Percentiles rank a stretch among this genome's conserved stretches.
phyloP scores from a whole-genome alignment of 768 basidiomycete species.

The Coprinellus aureogranulatus region DNA sequence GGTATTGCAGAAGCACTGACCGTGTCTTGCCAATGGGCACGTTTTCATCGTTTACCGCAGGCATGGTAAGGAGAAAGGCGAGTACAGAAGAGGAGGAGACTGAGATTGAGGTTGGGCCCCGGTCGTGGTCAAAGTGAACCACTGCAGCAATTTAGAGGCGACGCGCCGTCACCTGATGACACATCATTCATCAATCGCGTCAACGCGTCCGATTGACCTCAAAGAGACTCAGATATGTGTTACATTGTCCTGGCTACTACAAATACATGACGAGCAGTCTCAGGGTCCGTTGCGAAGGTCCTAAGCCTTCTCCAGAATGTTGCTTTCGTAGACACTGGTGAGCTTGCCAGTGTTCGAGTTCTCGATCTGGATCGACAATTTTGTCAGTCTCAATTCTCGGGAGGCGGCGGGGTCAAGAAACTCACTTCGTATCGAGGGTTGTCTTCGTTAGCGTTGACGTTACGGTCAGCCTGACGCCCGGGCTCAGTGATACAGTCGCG shows the following conservation, averaged over 20 bases:
- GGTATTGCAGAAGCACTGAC: too few species aligned
- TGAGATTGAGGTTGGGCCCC: background rate
- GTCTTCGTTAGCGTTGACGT: conserved; percentile 9
- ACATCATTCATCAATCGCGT: too few species aligned
- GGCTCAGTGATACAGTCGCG: conserved; percentile 4
- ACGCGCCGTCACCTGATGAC: too few species aligned
- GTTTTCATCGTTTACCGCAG: conserved; percentile 26
- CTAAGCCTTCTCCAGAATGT: conserved; percentile 6
- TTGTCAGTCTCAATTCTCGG: background rate
- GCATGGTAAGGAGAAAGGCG: conserved; percentile 12
- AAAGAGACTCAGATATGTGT: too few species aligned
- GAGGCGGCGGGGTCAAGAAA: background rate
- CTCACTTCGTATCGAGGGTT: conserved; percentile 5
- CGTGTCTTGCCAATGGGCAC: conserved; percentile 27
- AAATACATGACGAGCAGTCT: too few species aligned
- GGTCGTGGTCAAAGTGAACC: too few species aligned
- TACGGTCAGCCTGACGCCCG: conserved; percentile 4
- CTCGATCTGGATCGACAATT: background rate
- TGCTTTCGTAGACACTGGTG: conserved; percentile 5
- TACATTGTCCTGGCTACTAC: too few species aligned
- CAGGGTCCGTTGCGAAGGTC: too few species aligned
- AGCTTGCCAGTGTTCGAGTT: conserved; percentile 8
- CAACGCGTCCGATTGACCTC: too few species aligned
- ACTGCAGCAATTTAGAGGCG: too few species aligned
- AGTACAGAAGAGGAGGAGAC: background rate